Percentiles rank a stretch among this genome's conserved stretches.
These are phyloP conservation scores for Monosporascus sp. DNA, from an alignment of 2,329 filamentous ascomycete genomes.

Conservation along the genomic window DNA sequence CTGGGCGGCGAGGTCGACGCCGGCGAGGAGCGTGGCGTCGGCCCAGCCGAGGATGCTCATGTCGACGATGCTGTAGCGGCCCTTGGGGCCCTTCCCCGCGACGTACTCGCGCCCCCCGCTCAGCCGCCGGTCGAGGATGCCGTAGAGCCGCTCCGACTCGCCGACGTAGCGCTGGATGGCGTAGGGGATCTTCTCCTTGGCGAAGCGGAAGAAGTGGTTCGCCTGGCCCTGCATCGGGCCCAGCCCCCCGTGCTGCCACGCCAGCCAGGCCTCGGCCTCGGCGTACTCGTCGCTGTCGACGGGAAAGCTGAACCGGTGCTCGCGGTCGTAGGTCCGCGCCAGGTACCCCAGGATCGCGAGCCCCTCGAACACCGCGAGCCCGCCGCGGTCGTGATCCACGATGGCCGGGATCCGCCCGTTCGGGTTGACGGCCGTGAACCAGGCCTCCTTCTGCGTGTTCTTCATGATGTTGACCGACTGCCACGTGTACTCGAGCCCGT, in stretches of 20 bases:
- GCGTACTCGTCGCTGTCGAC: conserved; percentile 31
- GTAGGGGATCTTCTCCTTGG: conserved; percentile 65
- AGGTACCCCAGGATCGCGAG: conserved; percentile 71
- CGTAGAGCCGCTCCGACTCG: conserved; percentile 69
- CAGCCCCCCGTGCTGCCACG: conserved; percentile 69
- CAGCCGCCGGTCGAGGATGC: conserved; percentile 64
- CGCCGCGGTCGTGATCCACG: conserved; percentile 58
- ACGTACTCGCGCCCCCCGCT: conserved; percentile 40
- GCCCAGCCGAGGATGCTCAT: conserved; percentile 71
- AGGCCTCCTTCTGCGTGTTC: conserved; percentile 62
- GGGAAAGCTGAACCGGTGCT: conserved; percentile 61
- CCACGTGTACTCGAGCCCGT: conserved; percentile 54
- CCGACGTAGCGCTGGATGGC: conserved; percentile 69
- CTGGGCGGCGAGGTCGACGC: conserved; percentile 53
- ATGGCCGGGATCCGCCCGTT: conserved; percentile 64
- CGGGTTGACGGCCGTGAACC: conserved; percentile 58
- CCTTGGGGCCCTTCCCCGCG: conserved; percentile 43
- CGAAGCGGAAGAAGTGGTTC: conserved; percentile 66
- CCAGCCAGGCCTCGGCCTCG: conserved; percentile 55
- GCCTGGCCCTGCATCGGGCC: conserved; percentile 71
- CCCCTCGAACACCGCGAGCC: conserved; percentile 66
- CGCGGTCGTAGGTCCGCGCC: conserved; percentile 64
- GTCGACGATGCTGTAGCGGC: conserved; percentile 63
- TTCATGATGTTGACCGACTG: conserved; percentile 55
- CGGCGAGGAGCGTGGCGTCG: conserved; percentile 50